Evolutionary conservation across 192 early-diverging fungal genomes (phyloP).

Genomic region (Chytriomyces confervae): DNA sequence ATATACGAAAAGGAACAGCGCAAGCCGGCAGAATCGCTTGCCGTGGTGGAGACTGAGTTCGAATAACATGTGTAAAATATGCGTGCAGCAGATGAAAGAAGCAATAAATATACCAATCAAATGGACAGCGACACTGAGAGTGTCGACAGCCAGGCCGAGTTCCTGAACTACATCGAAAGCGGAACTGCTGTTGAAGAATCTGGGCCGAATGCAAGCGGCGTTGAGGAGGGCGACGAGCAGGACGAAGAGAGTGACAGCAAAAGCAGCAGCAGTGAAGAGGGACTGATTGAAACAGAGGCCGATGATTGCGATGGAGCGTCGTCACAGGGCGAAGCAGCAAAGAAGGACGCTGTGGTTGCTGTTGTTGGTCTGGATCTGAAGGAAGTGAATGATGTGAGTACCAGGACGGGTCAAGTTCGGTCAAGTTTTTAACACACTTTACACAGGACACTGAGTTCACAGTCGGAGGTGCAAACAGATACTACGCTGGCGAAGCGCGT

Average conservation of each 20-base stretch:
- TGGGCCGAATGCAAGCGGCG: background rate
- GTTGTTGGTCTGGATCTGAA: background rate
- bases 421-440: no score
- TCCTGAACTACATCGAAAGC: constrained; percentile 7
- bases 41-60: background rate
- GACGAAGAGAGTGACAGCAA: constrained; percentile 3
- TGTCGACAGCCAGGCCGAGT: constrained; percentile 27
- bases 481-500: constrained; percentile 13
- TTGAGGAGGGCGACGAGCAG: background rate
- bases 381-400: no score
- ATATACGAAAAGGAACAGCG: no score
- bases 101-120: constrained; percentile 18
- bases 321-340: background rate
- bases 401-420: no score
- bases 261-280: constrained; percentile 2
- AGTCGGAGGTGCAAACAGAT: background rate
- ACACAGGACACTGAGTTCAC: no score
- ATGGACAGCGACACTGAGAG: constrained; percentile 5
- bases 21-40: no score
- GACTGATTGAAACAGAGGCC: constrained; percentile 3
- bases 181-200: background rate
- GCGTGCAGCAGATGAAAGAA: background rate
- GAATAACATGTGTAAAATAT: background rate
- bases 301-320: no score
- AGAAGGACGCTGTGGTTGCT: constrained; percentile 1